Evolutionary conservation across 2,329 filamentous ascomycete genomes (phyloP).

Genomic region (Calonectria pseudoreteaudii): DNA sequence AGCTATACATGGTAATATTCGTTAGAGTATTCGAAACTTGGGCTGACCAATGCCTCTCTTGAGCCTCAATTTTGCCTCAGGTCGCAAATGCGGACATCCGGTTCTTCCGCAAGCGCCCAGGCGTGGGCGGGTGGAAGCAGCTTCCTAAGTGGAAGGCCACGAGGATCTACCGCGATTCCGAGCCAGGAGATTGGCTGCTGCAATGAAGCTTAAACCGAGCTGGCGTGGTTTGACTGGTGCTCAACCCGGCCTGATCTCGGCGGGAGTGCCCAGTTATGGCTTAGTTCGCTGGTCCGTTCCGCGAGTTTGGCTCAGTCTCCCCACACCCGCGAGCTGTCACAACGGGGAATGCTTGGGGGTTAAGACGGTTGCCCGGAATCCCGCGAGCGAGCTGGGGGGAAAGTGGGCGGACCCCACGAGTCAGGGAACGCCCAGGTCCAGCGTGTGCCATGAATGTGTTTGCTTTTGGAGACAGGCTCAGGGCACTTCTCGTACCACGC

Average conservation of each 20-base stretch:
- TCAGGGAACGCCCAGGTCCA: neutral
- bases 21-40: neutral
- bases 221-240: neutral
- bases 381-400: neutral
- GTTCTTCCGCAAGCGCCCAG: neutral
- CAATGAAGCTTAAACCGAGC: neutral
- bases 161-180: neutral
- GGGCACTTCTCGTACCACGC: neutral
- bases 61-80: neutral
- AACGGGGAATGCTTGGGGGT: neutral
- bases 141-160: neutral
- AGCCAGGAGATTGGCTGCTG: neutral
- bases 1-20: too few relatives aligned
- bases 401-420: neutral
- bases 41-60: neutral
- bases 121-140: neutral
- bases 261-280: neutral
- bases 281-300: neutral
- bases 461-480: neutral
- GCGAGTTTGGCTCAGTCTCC: neutral
- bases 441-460: neutral
- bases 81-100: neutral
- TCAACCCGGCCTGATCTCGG: neutral
- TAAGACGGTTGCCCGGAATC: neutral
- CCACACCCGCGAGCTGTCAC: neutral